These are phyloP conservation scores for Agrocybe chaxingu DNA, from an alignment of 768 basidiomycete species.

Conservation along the genomic window DNA sequence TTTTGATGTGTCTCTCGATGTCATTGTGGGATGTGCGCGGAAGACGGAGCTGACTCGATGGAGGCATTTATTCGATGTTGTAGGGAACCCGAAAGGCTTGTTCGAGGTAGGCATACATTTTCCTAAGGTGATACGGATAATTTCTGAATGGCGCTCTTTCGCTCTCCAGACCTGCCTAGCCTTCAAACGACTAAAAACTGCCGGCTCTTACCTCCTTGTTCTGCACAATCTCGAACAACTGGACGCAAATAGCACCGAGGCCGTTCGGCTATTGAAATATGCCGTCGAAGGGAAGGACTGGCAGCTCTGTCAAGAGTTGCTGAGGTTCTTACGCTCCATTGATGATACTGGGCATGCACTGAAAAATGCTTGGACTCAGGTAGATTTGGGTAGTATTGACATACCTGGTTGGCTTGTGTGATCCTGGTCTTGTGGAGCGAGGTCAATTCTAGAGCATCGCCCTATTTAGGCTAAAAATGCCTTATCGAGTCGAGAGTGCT, in stretches of 20 bases:
- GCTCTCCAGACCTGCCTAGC: conserved; percentile 63
- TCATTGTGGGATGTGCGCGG: conserved; percentile 92
- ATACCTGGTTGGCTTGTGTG: not conserved
- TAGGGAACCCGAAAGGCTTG: conserved; percentile 85
- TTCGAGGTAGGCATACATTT: conserved; percentile 66
- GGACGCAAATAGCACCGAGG: conserved; percentile 76
- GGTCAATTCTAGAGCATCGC: no score
- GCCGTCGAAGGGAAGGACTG: conserved; percentile 81
- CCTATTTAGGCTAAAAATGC: not conserved
- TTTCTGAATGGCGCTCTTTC: not conserved
- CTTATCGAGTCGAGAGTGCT: not conserved
- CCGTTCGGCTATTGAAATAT: conserved; percentile 71
- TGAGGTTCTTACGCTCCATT: conserved; percentile 90
- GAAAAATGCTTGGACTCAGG: conserved; percentile 52
- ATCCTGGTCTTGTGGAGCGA: not conserved
- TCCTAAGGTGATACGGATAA: not conserved
- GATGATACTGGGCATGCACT: conserved; percentile 82
- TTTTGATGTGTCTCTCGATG: conserved; percentile 87
- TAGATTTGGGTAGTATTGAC: conserved; percentile 16
- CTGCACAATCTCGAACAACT: conserved; percentile 91
- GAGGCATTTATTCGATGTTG: conserved; percentile 83
- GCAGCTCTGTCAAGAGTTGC: conserved; percentile 87
- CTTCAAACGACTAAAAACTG: conserved; percentile 76
- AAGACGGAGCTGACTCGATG: conserved; percentile 95
- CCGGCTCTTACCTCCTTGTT: conserved; percentile 89